Percentiles rank a stretch among this genome's conserved stretches.
phyloP scores from a whole-genome alignment of 805 yeast genomes.

The Monosporozyma servazzii region DNA sequence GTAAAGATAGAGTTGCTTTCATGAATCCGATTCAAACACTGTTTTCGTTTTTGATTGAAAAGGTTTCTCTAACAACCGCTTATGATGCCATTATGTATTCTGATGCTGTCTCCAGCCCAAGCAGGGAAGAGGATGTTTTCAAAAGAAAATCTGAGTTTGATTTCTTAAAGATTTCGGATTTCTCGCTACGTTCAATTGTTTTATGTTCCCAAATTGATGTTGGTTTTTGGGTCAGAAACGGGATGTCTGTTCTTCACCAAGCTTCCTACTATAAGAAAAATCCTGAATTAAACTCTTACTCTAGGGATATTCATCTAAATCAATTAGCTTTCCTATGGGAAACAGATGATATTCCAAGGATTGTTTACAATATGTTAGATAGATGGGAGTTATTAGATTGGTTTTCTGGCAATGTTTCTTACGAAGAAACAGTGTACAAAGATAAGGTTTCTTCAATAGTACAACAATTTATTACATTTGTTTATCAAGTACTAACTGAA shows the following conservation, averaged over 20 bases:
- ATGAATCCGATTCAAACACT: constrained; percentile 53
- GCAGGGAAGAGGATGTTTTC: background rate
- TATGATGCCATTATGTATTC: constrained; percentile 13
- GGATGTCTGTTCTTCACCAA: constrained; percentile 43
- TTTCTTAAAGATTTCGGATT: constrained; percentile 43
- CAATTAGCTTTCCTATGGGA: constrained; percentile 53
- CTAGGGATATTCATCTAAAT: constrained; percentile 63
- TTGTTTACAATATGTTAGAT: constrained; percentile 47
- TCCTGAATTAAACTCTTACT: constrained; percentile 45
- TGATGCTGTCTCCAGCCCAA: constrained; percentile 7
- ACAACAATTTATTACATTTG: constrained; percentile 68
- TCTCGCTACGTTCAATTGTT: constrained; percentile 51
- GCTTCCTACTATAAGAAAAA: constrained; percentile 42
- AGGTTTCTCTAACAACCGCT: constrained; percentile 18
- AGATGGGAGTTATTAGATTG: constrained; percentile 52
- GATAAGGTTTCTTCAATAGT: constrained; percentile 47
- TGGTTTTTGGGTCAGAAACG: constrained; percentile 72
- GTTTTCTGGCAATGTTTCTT: constrained; percentile 32
- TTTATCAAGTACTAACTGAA: constrained; percentile 63
- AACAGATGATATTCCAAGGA: constrained; percentile 41
- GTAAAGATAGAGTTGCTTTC: constrained; percentile 45
- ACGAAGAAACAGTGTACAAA: constrained; percentile 39
- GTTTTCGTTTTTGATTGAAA: constrained; percentile 35
- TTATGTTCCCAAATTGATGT: constrained; percentile 50
- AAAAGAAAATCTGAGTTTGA: constrained; percentile 20